Conservation (phyloP, 129 eudicot genomes). For the Pittosporum tobira region DNA sequence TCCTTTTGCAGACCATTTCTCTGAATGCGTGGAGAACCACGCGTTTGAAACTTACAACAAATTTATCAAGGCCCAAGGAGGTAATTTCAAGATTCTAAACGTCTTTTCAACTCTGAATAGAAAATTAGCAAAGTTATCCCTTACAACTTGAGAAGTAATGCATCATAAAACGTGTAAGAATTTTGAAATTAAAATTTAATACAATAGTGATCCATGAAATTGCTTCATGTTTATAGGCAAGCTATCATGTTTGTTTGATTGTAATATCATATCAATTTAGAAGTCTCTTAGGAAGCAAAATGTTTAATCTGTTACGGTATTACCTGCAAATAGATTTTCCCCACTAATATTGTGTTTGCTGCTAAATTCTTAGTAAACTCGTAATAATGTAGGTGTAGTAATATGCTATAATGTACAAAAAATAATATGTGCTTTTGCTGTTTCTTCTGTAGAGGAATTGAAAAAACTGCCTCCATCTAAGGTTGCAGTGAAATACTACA, state of each 20-base stretch:
- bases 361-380: neutral
- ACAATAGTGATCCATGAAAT: too few species aligned
- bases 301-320: too few species aligned
- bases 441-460: conserved; percentile 49
- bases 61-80: conserved; percentile 77
- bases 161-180: too few species aligned
- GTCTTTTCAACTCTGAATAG: neutral
- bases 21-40: conserved; percentile 94
- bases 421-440: neutral
- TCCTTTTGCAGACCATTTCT: conserved; percentile 76
- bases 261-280: too few species aligned
- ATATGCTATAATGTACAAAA: neutral
- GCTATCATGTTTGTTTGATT: too few species aligned
- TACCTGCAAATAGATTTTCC: neutral
- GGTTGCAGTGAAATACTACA: conserved; percentile 84
- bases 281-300: too few species aligned
- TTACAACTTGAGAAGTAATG: too few species aligned
- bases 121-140: too few species aligned
- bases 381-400: too few species aligned
- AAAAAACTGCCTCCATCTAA: conserved; percentile 68
- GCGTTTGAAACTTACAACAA: conserved; percentile 94
- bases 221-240: too few species aligned
- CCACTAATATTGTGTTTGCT: neutral
- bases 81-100: conserved; percentile 19
- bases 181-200: too few species aligned